Conservation (phyloP, 1,284 basidiomycete species). For the Boletus sp. region DNA sequence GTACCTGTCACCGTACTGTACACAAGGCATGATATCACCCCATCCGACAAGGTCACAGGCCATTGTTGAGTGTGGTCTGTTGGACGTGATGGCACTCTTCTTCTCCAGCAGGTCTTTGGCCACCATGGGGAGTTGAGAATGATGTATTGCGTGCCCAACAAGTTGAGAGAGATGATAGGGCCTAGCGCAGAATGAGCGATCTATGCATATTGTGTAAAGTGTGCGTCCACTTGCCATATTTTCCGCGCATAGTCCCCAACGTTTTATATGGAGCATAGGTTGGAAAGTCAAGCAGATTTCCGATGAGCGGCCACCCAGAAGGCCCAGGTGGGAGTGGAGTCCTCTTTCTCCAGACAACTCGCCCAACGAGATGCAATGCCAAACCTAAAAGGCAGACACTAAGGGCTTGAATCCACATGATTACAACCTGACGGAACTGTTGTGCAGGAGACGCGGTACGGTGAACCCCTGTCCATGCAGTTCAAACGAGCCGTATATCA, state of each 20-base stretch:
- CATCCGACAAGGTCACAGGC: slow-evolving; percentile 28
- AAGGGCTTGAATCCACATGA: background rate
- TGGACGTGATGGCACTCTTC: slow-evolving; percentile 5
- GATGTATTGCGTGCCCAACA: slow-evolving; percentile 7
- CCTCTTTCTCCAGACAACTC: background rate
- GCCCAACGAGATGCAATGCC: background rate
- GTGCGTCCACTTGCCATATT: slow-evolving; percentile 39
- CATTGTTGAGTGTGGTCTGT: slow-evolving; percentile 14
- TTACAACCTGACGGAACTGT: background rate
- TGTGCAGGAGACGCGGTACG: background rate
- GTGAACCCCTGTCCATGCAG: background rate
- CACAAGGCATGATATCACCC: slow-evolving; percentile 18
- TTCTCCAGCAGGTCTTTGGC: slow-evolving; percentile 25
- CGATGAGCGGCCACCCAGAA: slow-evolving; percentile 28
- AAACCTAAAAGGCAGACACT: background rate
- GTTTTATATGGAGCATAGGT: slow-evolving; percentile 40
- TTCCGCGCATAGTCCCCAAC: slow-evolving; percentile 43
- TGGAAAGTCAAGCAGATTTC: slow-evolving; percentile 44
- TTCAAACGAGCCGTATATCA: background rate
- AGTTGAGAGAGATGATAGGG: slow-evolving; percentile 5
- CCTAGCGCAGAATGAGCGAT: slow-evolving; percentile 29
- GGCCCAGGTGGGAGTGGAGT: slow-evolving; percentile 29
- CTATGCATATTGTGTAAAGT: slow-evolving; percentile 32
- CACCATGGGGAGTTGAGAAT: slow-evolving; percentile 15
- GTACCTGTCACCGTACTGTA: slow-evolving; percentile 23